phyloP scores from a whole-genome alignment of 2,329 filamentous ascomycete species.

The Neonectria coccinea region DNA sequence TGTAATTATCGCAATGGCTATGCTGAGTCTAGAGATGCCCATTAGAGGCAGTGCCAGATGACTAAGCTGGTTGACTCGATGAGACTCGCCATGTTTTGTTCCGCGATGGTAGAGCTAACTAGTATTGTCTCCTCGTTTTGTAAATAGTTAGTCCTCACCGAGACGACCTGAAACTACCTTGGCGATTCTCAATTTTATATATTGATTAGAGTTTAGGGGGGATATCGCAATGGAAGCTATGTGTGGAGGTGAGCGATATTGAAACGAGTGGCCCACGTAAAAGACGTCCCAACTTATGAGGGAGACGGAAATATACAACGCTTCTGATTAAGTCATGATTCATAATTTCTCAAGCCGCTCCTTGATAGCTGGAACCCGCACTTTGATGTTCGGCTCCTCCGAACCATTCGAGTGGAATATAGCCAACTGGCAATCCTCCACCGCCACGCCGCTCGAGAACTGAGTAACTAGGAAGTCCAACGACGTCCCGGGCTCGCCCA shows the following conservation, averaged over 20 bases:
- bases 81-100: not conserved
- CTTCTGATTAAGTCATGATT: slow-evolving; percentile 1
- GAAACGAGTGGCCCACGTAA: not conserved
- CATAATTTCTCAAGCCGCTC: slow-evolving; percentile 32
- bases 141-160: slow-evolving; percentile 3
- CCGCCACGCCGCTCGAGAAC: slow-evolving; percentile 82
- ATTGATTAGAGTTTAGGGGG: not conserved
- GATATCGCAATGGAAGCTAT: not conserved
- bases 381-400: slow-evolving; percentile 56
- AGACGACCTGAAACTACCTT: slow-evolving; percentile 1
- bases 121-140: slow-evolving; percentile 10
- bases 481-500: slow-evolving; percentile 69
- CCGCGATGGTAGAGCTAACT: not conserved
- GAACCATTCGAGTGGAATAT: slow-evolving; percentile 50
- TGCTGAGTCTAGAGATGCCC: not conserved
- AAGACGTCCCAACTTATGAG: not conserved
- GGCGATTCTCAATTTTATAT: not conserved
- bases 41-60: slow-evolving; percentile 3
- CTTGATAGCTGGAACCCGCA: slow-evolving; percentile 47
- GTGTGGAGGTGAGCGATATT: slow-evolving; percentile 3
- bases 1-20: not conserved
- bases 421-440: slow-evolving; percentile 91
- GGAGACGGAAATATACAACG: not conserved
- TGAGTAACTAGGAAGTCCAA: slow-evolving; percentile 92
- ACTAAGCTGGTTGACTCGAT: slow-evolving; percentile 14